Evolutionary conservation across 306 rosid genomes (phyloP), one percentile per base, ranked within the genome.

Genomic region (Clitoria ternatea): DNA sequence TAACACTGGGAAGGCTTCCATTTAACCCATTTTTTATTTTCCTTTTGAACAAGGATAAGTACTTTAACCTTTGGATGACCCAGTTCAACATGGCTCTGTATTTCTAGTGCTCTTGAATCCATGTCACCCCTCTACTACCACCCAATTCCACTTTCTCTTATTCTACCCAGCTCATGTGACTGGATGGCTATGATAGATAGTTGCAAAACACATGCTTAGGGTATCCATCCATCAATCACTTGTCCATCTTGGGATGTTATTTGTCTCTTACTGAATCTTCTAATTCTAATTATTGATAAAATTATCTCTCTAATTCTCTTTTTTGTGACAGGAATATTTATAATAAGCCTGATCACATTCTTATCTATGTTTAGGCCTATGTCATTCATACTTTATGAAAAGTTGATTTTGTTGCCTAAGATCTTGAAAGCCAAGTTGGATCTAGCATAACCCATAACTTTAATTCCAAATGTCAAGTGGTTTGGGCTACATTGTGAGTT

Each of bases 211-310:
- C 66, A 70, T 63, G 53, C 61, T 5, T 37, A 69, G 8, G 45
- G 42, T 22, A 61, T 55, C 56, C 78, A 71, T 79, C 82, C 59
- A 79, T 79, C 87, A 74, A 65, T 80, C 87, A 75, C 60, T 69
- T 71, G 6, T 29, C 72, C 64, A 49, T 60, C 61, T 70, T 37
- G 5, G 45, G 13, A 43, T 26, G 30, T 50, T 26, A 23, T 50
- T 29, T 79, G 67, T 77, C 76, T 47, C 26, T 66, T n/a, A 62
- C 30, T 70, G 37, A 76, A 49, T 61, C 68, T 59, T 77, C 72
- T 70, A 61, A 61, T n/a, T n/a, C n/a, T n/a, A n/a, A n/a, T n/a
- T n/a, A n/a, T n/a, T 40, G 13, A 66, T 66, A 57, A 57, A 24
- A 63, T 69, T 62, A 56, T 19, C 14, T 53, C 67, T 12, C 61